phyloP scores from a whole-genome alignment of 2,329 filamentous ascomycete genomes.

The Clarireedia homoeocarpa region DNA sequence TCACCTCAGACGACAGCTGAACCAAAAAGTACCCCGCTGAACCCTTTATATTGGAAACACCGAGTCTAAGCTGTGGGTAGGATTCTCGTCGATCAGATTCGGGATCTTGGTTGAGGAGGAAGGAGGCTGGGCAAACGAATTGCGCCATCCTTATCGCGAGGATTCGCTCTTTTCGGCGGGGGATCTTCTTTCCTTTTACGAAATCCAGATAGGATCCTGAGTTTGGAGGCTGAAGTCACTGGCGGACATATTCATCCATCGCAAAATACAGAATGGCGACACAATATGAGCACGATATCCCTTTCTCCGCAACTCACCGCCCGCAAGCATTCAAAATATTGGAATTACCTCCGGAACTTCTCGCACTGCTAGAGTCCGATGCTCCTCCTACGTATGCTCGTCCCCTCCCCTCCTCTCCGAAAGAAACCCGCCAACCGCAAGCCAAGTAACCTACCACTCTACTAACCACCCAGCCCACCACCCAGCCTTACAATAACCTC shows the following conservation, averaged over 20 bases:
- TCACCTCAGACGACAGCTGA: background rate
- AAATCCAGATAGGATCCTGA: too few relatives aligned
- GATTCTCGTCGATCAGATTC: background rate
- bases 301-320: slow-evolving; percentile 42
- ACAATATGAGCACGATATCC: slow-evolving; percentile 36
- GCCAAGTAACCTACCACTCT: background rate
- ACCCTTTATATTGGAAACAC: background rate
- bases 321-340: slow-evolving; percentile 50
- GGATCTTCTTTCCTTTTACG: too few relatives aligned
- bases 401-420: background rate
- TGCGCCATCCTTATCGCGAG: background rate
- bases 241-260: too few relatives aligned
- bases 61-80: background rate
- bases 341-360: slow-evolving; percentile 53
- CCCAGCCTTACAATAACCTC: slow-evolving; percentile 28
- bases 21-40: background rate
- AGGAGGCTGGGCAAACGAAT: too few relatives aligned
- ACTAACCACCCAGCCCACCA: slow-evolving; percentile 5
- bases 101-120: background rate
- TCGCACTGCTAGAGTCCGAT: slow-evolving; percentile 46
- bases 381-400: slow-evolving; percentile 41
- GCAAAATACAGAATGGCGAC: slow-evolving; percentile 19
- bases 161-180: too few relatives aligned
- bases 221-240: too few relatives aligned
- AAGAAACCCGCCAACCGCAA: background rate